These are phyloP conservation scores for Venturiaceae sp. DNA, from an alignment of 2,329 filamentous ascomycete species.

Conservation along the genomic window DNA sequence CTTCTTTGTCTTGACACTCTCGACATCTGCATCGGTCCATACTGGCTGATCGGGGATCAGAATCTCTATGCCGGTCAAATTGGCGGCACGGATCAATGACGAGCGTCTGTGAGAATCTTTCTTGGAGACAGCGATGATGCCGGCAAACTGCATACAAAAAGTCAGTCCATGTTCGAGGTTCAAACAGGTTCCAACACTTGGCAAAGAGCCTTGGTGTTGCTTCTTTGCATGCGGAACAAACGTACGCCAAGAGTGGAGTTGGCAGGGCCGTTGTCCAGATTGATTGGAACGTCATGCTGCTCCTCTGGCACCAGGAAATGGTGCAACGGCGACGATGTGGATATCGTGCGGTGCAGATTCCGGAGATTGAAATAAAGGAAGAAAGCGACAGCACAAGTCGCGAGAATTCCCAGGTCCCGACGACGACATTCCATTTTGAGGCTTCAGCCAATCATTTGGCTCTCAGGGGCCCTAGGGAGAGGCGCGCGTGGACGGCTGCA, in stretches of 20 bases:
- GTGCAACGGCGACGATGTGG: not conserved
- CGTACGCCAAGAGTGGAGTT: constrained; percentile 15
- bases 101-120: constrained; percentile 22
- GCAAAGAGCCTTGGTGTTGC: not conserved
- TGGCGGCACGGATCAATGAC: constrained; percentile 25
- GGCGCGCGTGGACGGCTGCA: not conserved
- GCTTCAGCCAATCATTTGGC: not conserved
- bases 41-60: constrained; percentile 25
- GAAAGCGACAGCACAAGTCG: constrained; percentile 3
- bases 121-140: constrained; percentile 28
- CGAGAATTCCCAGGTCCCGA: constrained; percentile 1
- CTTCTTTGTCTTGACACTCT: constrained; percentile 16
- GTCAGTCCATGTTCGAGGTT: not conserved
- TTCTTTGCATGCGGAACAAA: not conserved
- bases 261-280: constrained; percentile 9
- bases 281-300: not conserved
- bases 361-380: constrained; percentile 8
- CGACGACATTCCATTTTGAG: constrained; percentile 2
- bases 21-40: constrained; percentile 26
- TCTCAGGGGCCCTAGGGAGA: not conserved
- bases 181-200: not conserved
- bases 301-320: not conserved
- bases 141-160: constrained; percentile 22
- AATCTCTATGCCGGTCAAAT: constrained; percentile 27
- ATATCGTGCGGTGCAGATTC: not conserved